phyloP scores from a whole-genome alignment of 2,329 filamentous ascomycete species.

The Escovopsis sp. region DNA sequence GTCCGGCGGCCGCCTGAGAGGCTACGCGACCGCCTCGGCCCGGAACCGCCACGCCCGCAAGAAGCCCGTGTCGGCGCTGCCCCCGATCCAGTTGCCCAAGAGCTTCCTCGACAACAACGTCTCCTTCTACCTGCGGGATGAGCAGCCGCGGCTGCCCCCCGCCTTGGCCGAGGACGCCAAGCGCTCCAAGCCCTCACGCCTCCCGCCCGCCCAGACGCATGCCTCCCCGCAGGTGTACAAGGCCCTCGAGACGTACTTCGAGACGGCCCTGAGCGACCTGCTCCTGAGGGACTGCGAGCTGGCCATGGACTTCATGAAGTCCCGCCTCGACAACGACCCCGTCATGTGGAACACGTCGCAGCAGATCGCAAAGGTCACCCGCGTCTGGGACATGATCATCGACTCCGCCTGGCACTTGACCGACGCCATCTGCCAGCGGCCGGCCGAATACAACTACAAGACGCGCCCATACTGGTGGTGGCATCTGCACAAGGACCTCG shows the following conservation, averaged over 20 bases:
- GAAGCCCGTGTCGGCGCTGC: constrained; percentile 26
- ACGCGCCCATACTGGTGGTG: constrained; percentile 27
- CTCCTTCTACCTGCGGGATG: constrained; percentile 11
- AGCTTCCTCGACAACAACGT: constrained; percentile 43
- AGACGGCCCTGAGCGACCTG: constrained; percentile 12
- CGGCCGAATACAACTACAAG: constrained; percentile 20
- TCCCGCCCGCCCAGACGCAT: constrained; percentile 13
- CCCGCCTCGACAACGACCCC: constrained; percentile 2
- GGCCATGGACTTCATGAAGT: constrained; percentile 6
- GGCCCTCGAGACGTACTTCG: constrained; percentile 18
- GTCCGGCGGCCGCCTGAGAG: constrained; percentile 13
- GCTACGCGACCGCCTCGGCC: constrained; percentile 12
- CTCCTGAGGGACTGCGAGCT: constrained; percentile 9
- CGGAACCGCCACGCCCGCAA: constrained; percentile 19
- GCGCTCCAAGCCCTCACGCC: constrained; percentile 17
- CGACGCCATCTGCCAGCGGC: constrained; percentile 20
- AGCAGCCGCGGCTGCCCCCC: constrained; percentile 15
- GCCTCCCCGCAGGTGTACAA: constrained; percentile 12
- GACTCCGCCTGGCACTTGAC: constrained; percentile 23
- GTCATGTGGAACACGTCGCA: constrained; percentile 5
- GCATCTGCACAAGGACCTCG: constrained; percentile 22
- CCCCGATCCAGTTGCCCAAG: constrained; percentile 39
- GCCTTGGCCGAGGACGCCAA: constrained; percentile 19
- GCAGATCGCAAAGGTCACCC: constrained; percentile 9
- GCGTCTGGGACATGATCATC: constrained; percentile 21